These are phyloP conservation scores for Penicillium sp. DNA, from an alignment of 2,329 filamentous ascomycete genomes.

Conservation along the genomic window DNA sequence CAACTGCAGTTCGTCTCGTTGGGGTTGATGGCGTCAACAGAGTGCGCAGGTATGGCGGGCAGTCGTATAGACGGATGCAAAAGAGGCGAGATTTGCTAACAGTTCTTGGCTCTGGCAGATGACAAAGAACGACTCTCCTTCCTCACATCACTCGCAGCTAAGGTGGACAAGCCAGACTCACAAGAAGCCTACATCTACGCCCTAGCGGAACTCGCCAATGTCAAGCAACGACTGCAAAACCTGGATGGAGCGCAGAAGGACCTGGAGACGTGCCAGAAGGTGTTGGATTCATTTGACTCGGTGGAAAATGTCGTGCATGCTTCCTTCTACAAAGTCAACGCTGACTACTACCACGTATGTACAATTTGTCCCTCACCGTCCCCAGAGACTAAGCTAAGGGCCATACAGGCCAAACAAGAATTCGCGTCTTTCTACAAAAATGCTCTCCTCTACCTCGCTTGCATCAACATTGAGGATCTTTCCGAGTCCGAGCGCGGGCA, in stretches of 20 bases:
- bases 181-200: constrained; percentile 97
- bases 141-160: constrained; percentile 79
- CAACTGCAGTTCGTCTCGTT: constrained; percentile 95
- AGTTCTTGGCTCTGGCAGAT: constrained; percentile 58
- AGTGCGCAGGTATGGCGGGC: constrained; percentile 60
- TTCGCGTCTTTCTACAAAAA: constrained; percentile 98
- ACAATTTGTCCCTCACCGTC: constrained; percentile 6
- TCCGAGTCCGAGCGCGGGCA: constrained; percentile 74
- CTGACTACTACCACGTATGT: constrained; percentile 84
- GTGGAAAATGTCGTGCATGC: constrained; percentile 96
- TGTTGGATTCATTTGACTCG: constrained; percentile 89
- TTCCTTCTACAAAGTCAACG: constrained; percentile 93
- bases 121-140: constrained; percentile 85
- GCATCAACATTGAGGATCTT: constrained; percentile 81
- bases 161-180: constrained; percentile 88
- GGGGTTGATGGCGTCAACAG: constrained; percentile 82
- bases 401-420: constrained; percentile 72
- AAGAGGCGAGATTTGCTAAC: constrained; percentile 12
- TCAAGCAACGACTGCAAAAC: constrained; percentile 80
- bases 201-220: constrained; percentile 83
- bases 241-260: constrained; percentile 84
- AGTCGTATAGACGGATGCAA: background rate
- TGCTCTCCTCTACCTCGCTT: constrained; percentile 95
- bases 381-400: constrained; percentile 16
- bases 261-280: constrained; percentile 82